phyloP scores from a whole-genome alignment of 1,284 basidiomycete species.

The Ceratobasidium sp. region DNA sequence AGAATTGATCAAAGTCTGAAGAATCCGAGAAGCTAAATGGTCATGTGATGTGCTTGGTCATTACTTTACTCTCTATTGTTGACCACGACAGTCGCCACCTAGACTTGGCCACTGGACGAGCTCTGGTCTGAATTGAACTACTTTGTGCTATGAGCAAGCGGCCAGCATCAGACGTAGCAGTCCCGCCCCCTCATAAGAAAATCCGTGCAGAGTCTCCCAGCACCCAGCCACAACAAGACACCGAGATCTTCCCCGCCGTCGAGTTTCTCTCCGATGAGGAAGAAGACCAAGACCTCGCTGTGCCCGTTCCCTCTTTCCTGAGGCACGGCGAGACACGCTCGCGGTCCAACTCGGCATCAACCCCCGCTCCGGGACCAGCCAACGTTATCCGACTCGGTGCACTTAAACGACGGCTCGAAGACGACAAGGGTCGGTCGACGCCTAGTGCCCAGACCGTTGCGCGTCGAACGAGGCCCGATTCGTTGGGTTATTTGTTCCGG shows the following conservation, averaged over 20 bases:
- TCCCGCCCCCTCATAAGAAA: conserved; percentile 27
- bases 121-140: conserved; percentile 28
- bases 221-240: conserved; percentile 36
- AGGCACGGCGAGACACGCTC: conserved; percentile 18
- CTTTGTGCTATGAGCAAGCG: conserved; percentile 30
- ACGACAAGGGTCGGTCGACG: conserved; percentile 22
- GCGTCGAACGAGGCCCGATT: conserved; percentile 18
- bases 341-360: conserved; percentile 34
- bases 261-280: conserved; percentile 45
- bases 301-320: conserved; percentile 37
- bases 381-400: conserved; percentile 40
- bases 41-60: conserved; percentile 31
- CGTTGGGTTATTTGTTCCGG: conserved; percentile 68
- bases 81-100: conserved; percentile 34
- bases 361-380: conserved; percentile 1
- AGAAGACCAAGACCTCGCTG: conserved; percentile 32
- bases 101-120: conserved; percentile 27
- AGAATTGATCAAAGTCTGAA: neutral
- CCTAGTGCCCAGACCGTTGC: conserved; percentile 1
- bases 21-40: neutral
- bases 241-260: conserved; percentile 42
- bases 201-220: conserved; percentile 38
- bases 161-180: conserved; percentile 23
- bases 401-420: conserved; percentile 23
- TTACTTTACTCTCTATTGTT: conserved; percentile 12